phyloP scores from a whole-genome alignment of 2,329 filamentous ascomycete genomes.

The Nemania sp. region DNA sequence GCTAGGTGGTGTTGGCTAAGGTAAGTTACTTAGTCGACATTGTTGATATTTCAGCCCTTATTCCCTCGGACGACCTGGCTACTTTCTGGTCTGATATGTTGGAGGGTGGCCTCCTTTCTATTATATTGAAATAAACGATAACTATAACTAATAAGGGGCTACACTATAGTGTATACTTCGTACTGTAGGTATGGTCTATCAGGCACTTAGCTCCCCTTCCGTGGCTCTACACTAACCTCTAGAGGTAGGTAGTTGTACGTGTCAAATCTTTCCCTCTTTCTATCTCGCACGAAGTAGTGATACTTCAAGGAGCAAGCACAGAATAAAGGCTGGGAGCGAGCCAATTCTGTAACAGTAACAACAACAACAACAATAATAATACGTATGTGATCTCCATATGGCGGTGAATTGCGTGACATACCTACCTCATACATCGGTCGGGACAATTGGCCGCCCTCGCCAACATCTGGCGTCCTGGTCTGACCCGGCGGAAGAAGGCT shows the following conservation, averaged over 20 bases:
- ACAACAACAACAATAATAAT: too few relatives aligned
- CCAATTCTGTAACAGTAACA: neutral
- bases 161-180: too few relatives aligned
- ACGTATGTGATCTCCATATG: neutral
- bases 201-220: too few relatives aligned
- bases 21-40: neutral
- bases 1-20: too few relatives aligned
- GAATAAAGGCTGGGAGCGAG: neutral
- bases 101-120: neutral
- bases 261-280: neutral
- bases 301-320: too few relatives aligned
- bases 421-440: neutral
- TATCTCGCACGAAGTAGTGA: too few relatives aligned
- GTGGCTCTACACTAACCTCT: too few relatives aligned
- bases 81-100: too few relatives aligned
- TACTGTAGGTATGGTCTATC: too few relatives aligned
- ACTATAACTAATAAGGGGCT: too few relatives aligned
- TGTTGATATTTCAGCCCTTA: slow-evolving; percentile 1
- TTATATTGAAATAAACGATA: too few relatives aligned
- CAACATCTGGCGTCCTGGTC: neutral
- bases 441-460: neutral
- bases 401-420: neutral
- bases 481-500: neutral
- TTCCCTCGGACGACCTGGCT: neutral
- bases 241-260: neutral